These are phyloP conservation scores for Pseudomonodictys pantanalensis DNA, from an alignment of 495 filamentous ascomycete genomes.

Conservation along the genomic window DNA sequence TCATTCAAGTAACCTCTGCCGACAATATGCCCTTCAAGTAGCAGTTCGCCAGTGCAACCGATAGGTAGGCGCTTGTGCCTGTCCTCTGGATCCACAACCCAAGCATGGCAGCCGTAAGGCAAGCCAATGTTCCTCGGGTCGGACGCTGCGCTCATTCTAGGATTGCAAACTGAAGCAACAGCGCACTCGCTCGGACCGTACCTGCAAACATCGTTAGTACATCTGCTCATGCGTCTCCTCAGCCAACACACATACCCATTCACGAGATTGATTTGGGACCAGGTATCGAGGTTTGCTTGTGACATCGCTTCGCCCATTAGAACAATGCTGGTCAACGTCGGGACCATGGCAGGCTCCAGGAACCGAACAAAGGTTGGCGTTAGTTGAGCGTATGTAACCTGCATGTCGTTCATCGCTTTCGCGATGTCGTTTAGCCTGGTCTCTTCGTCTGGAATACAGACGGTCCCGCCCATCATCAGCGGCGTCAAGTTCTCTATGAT, in stretches of 20 bases:
- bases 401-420: conserved; percentile 49
- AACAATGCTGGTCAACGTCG: conserved; percentile 16
- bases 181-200: conserved; percentile 31
- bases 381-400: conserved; percentile 52
- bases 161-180: conserved; percentile 18
- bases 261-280: conserved; percentile 26
- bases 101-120: conserved; percentile 16
- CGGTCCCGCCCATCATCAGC: conserved; percentile 55
- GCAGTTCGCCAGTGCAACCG: conserved; percentile 24
- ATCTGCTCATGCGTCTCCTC: not conserved
- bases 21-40: conserved; percentile 22
- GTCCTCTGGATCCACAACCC: conserved; percentile 25
- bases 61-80: conserved; percentile 17
- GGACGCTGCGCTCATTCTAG: conserved; percentile 1
- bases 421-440: conserved; percentile 53
- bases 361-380: conserved; percentile 50
- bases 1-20: conserved; percentile 29
- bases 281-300: conserved; percentile 24
- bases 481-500: conserved; percentile 52
- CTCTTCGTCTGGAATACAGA: conserved; percentile 61
- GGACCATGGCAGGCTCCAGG: conserved; percentile 27
- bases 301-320: conserved; percentile 32
- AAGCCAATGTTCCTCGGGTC: conserved; percentile 26
- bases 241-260: conserved; percentile 12
- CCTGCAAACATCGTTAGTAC: not conserved